Evolutionary conservation across 2,329 filamentous ascomycete species (phyloP).

Genomic region (Sporothrix brunneoviolacea): DNA sequence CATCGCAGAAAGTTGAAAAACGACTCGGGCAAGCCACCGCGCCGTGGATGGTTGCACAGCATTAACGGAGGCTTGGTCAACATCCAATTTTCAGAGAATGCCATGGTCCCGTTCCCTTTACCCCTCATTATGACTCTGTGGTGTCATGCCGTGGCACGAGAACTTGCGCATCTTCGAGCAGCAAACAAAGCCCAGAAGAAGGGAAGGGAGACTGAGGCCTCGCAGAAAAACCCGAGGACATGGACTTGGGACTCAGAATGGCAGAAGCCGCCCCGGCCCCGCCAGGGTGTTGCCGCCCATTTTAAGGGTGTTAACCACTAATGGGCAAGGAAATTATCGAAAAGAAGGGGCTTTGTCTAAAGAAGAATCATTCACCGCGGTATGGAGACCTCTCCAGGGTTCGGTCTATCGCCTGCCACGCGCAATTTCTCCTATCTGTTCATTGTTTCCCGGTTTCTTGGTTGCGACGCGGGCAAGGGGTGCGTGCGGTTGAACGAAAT

Average conservation of each 20-base stretch:
- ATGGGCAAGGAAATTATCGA: conserved; percentile 10
- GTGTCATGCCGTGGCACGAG: not conserved
- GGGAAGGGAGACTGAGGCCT: not conserved
- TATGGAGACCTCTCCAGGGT: not conserved
- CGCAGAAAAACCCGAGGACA: conserved; percentile 26
- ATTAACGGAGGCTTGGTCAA: not conserved
- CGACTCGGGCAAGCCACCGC: not conserved
- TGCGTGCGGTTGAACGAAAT: not conserved
- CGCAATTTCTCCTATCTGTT: not conserved
- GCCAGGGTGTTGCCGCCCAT: conserved; percentile 17
- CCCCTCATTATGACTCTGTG: not conserved
- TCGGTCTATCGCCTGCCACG: not conserved
- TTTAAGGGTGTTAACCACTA: conserved; percentile 13
- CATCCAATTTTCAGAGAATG: not conserved
- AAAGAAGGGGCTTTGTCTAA: conserved; percentile 3
- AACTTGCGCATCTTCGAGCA: not conserved
- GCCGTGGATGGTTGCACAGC: not conserved
- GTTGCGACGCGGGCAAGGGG: not conserved
- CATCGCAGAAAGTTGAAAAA: not conserved
- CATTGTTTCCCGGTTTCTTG: conserved; percentile 1
- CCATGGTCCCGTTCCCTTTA: not conserved
- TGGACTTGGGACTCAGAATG: conserved; percentile 26
- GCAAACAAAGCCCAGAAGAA: not conserved
- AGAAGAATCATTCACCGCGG: not conserved
- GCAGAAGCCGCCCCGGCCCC: conserved; percentile 17